Evolutionary conservation across 108 stramenopile genomes (phyloP).

Genomic region (Phaeodactylum tricornutum): DNA sequence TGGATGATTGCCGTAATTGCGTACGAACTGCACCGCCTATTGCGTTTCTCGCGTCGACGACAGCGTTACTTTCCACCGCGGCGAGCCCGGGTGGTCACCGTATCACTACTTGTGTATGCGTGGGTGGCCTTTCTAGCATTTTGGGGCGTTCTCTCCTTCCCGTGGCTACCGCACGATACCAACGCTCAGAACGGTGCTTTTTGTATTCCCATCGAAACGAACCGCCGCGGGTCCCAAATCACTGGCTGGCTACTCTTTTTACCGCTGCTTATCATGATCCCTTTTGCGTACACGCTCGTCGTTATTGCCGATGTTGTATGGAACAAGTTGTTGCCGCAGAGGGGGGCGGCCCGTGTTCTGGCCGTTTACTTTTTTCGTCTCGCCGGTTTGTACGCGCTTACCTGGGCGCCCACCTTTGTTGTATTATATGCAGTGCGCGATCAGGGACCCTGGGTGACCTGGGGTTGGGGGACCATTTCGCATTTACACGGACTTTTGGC

Average conservation of each 20-base stretch:
- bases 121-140: constrained; percentile 4
- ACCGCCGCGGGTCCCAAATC: too few relatives aligned
- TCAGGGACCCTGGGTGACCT: too few relatives aligned
- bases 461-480: neutral
- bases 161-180: constrained; percentile 9
- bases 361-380: constrained; percentile 12
- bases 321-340: neutral
- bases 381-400: constrained; percentile 2
- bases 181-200: neutral
- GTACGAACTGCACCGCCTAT: constrained; percentile 7
- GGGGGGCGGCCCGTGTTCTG: neutral
- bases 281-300: neutral
- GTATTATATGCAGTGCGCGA: too few relatives aligned
- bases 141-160: neutral
- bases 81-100: neutral
- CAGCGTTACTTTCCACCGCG: constrained; percentile 10
- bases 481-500: neutral
- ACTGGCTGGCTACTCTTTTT: constrained; percentile 2
- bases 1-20: constrained; percentile 25
- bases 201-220: constrained; percentile 8
- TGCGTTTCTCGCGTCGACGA: constrained; percentile 5
- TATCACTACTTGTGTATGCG: constrained; percentile 7
- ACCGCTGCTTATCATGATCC: neutral
- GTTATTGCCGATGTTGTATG: neutral
- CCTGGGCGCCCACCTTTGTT: constrained; percentile 11